These are phyloP conservation scores for Aspergillus persii DNA, from an alignment of 2,329 filamentous ascomycete genomes.

Conservation along the genomic window DNA sequence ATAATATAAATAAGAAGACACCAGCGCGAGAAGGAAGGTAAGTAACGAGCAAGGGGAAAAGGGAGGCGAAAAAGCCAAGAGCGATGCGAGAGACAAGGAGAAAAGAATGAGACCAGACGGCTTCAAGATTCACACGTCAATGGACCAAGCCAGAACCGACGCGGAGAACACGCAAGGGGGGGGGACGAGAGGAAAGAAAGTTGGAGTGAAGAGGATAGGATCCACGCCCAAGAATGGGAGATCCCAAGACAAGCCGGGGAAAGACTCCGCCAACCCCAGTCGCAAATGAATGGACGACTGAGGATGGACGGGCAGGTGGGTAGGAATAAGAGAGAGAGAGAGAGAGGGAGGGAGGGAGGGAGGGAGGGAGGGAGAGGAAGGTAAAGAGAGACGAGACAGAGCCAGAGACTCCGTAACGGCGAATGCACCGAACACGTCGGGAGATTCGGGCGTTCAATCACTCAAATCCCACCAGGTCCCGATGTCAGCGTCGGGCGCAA, in stretches of 20 bases:
- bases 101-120: not conserved
- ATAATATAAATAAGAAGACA: not conserved
- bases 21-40: not conserved
- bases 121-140: not conserved
- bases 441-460: conserved; percentile 1
- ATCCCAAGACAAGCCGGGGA: not conserved
- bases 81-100: conserved; percentile 5
- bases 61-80: not conserved
- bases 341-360: not conserved
- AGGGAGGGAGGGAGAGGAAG: not conserved
- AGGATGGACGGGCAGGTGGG: not conserved
- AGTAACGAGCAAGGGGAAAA: not conserved
- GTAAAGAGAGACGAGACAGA: not conserved
- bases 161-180: conserved; percentile 14
- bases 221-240: not conserved
- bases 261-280: not conserved
- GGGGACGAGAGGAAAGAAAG: not conserved
- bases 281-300: not conserved
- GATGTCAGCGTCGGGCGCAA: conserved; percentile 22
- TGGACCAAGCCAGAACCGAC: conserved; percentile 3
- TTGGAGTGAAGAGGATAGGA: not conserved
- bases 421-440: not conserved
- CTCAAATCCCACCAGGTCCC: conserved; percentile 5
- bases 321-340: not conserved
- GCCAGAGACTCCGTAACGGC: not conserved